Conservation (phyloP, 2,329 filamentous ascomycete genomes). For the Blumeriella jaapii region DNA sequence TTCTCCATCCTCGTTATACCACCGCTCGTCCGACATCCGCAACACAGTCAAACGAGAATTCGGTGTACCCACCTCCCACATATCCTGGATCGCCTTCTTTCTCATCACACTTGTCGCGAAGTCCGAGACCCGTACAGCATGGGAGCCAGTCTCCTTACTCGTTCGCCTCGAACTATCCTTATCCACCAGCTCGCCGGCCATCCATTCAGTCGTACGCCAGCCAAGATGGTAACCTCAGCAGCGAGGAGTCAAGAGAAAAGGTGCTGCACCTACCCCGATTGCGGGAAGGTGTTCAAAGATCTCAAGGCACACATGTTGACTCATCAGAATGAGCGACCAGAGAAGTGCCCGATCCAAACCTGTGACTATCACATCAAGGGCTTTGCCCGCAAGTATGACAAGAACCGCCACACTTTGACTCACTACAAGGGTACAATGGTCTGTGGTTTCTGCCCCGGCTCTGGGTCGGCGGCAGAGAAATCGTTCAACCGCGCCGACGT, state of each 20-base stretch:
- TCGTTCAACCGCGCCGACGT: conserved; percentile 94
- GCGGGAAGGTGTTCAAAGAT: conserved; percentile 49
- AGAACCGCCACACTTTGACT: conserved; percentile 89
- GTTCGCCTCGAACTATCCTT: conserved; percentile 22
- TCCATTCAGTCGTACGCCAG: conserved; percentile 24
- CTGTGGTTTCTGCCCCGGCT: conserved; percentile 88
- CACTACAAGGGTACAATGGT: conserved; percentile 99
- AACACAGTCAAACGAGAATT: conserved; percentile 18
- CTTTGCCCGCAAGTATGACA: conserved; percentile 95
- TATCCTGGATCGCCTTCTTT: conserved; percentile 25
- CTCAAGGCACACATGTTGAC: conserved; percentile 88
- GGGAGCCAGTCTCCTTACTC: conserved; percentile 26
- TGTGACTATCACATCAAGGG: conserved; percentile 93
- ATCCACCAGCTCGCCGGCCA: conserved; percentile 20
- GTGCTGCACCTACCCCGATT: conserved; percentile 45
- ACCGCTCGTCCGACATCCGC: conserved; percentile 18
- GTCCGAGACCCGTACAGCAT: conserved; percentile 21
- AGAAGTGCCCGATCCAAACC: conserved; percentile 88
- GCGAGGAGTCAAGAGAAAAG: conserved; percentile 27
- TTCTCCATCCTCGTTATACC: conserved; percentile 25
- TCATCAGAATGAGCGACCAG: conserved; percentile 83
- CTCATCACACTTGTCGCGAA: conserved; percentile 24
- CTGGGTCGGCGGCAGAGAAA: conserved; percentile 80
- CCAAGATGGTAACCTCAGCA: conserved; percentile 24
- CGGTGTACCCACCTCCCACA: conserved; percentile 21